A percentile compares a stretch with the other conserved stretches of the same genome.
These are phyloP conservation scores for Ogataea zsoltii DNA, from an alignment of 805 yeast species.

Conservation along the genomic window DNA sequence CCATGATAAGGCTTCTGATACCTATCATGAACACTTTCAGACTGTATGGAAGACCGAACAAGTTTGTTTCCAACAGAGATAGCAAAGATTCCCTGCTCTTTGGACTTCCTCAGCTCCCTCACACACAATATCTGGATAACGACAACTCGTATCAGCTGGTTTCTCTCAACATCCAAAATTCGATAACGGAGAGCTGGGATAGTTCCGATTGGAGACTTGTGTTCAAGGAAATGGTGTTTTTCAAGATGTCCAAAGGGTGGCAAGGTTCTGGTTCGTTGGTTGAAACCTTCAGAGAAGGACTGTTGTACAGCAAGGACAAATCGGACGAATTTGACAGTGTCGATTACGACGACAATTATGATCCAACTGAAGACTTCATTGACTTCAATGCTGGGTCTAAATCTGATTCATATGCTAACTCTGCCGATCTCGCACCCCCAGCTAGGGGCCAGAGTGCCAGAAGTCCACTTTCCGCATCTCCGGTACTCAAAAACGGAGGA, in stretches of 20 bases:
- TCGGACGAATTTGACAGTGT: conserved; percentile 22
- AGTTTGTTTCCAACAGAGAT: conserved; percentile 56
- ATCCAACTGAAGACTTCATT: conserved; percentile 35
- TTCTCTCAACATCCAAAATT: conserved; percentile 33
- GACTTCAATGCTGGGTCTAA: conserved; percentile 11
- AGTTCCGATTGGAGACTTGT: conserved; percentile 37
- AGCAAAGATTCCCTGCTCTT: conserved; percentile 59
- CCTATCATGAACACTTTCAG: conserved; percentile 72
- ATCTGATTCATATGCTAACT: conserved; percentile 1
- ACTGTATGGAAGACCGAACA: conserved; percentile 73
- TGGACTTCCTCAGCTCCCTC: conserved; percentile 75
- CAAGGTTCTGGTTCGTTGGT: conserved; percentile 36
- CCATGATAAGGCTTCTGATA: conserved; percentile 66
- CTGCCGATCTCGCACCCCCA: conserved; percentile 9
- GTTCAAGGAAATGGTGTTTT: conserved; percentile 37
- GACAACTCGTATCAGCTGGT: conserved; percentile 34
- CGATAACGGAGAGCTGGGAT: conserved; percentile 35
- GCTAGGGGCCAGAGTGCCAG: neutral
- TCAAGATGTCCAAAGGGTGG: conserved; percentile 37
- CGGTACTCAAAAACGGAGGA: neutral
- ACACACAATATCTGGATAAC: conserved; percentile 52
- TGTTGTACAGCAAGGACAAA: conserved; percentile 30
- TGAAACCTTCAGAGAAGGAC: conserved; percentile 33
- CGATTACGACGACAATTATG: conserved; percentile 26
- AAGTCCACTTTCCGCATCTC: conserved; percentile 1